Conservation (phyloP, 2,329 filamentous ascomycete genomes). For the Cordyceps pruinosa region DNA sequence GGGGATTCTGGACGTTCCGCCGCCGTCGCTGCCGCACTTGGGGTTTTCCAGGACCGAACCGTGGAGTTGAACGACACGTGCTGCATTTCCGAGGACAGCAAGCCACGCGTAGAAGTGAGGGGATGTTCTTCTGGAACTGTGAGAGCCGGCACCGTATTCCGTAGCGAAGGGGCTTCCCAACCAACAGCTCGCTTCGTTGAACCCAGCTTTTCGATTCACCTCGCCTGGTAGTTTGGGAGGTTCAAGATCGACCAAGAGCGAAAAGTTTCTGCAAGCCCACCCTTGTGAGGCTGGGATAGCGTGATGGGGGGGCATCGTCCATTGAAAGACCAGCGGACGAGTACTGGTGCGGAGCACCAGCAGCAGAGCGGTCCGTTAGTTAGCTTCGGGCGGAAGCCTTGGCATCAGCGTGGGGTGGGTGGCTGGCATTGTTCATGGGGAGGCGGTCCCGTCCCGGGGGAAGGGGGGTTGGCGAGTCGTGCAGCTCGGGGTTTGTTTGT, state of each 20-base stretch:
- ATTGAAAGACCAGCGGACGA: neutral
- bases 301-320: neutral
- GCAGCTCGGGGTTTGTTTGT: too few species aligned
- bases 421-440: neutral
- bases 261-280: neutral
- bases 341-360: conserved; percentile 1
- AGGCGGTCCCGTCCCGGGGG: neutral
- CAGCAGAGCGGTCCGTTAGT: neutral
- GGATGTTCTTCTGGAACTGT: neutral
- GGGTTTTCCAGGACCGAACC: neutral
- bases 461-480: too few species aligned
- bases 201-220: too few species aligned
- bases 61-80: neutral
- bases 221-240: too few species aligned
- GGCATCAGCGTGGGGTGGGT: neutral
- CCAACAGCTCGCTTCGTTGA: neutral
- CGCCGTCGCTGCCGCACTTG: neutral
- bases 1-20: neutral
- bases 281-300: neutral
- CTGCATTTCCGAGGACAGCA: conserved; percentile 3
- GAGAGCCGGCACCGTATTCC: too few species aligned
- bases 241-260: neutral
- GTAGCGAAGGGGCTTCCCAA: neutral
- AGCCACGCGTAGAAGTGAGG: neutral
- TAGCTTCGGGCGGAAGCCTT: neutral